Conservation (phyloP, 2,329 filamentous ascomycete species). For the Magnaporthales sp. region DNA sequence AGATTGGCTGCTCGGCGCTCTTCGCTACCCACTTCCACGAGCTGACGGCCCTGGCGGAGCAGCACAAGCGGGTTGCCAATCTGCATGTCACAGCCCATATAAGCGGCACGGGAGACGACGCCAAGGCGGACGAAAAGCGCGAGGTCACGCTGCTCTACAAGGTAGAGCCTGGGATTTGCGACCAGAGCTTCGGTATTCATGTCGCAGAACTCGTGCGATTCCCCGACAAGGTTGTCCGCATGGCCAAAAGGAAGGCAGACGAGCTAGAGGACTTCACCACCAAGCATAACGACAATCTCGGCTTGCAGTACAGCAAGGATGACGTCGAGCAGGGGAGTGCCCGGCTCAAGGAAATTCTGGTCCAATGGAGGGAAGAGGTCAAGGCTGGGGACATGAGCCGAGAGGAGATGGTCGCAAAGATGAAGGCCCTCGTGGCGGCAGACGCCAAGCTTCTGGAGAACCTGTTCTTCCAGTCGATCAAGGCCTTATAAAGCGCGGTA, state of each 20-base stretch:
- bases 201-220: slow-evolving; percentile 95
- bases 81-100: slow-evolving; percentile 96
- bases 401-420: slow-evolving; percentile 65
- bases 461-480: slow-evolving; percentile 62
- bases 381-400: slow-evolving; percentile 49
- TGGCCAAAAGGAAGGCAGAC: slow-evolving; percentile 98
- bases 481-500: slow-evolving; percentile 31
- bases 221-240: slow-evolving; percentile 92
- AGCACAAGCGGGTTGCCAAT: slow-evolving; percentile 81
- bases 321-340: slow-evolving; percentile 85
- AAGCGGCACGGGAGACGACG: slow-evolving; percentile 31
- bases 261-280: slow-evolving; percentile 92
- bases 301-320: slow-evolving; percentile 61
- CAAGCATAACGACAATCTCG: slow-evolving; percentile 55
- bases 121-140: slow-evolving; percentile 42
- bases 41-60: slow-evolving; percentile 80
- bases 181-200: slow-evolving; percentile 97
- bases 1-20: slow-evolving; percentile 88
- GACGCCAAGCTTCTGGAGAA: slow-evolving; percentile 58
- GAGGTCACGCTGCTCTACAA: slow-evolving; percentile 96
- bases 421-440: slow-evolving; percentile 70
- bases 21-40: slow-evolving; percentile 99
- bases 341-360: slow-evolving; percentile 73
- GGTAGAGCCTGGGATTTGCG: slow-evolving; percentile 89
- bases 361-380: slow-evolving; percentile 77